A percentile compares a stretch with the other conserved stretches of the same genome.
phyloP scores from a whole-genome alignment of 768 basidiomycete species.

The Crassisporium funariophilum region DNA sequence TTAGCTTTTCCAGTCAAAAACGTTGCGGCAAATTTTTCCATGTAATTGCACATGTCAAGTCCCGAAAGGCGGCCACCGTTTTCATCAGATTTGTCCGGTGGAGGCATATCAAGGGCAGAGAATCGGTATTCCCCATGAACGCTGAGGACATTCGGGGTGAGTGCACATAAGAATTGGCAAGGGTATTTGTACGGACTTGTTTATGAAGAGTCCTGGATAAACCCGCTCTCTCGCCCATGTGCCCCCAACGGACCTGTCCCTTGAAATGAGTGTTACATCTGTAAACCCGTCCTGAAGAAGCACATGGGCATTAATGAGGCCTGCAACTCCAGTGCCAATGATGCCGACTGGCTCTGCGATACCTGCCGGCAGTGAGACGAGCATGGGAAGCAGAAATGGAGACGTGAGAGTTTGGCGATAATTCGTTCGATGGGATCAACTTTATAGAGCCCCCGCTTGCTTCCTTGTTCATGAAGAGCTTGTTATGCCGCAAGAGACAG shows the following conservation, averaged over 20 bases:
- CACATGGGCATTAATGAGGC: conserved; percentile 59
- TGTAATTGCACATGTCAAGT: conserved; percentile 52
- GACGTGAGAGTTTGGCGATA: too few species aligned
- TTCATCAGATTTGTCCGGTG: conserved; percentile 30
- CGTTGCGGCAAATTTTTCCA: conserved; percentile 48
- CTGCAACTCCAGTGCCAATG: conserved; percentile 62
- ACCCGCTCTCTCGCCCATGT: conserved; percentile 59
- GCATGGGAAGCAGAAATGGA: too few species aligned
- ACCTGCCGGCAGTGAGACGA: too few species aligned
- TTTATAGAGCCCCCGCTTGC: too few species aligned
- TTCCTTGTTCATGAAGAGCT: too few species aligned
- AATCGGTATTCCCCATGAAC: conserved; percentile 64
- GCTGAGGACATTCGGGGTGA: conserved; percentile 30
- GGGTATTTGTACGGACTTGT: conserved; percentile 50
- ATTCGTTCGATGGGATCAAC: too few species aligned
- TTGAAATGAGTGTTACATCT: conserved; percentile 54
- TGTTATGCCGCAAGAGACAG: too few species aligned
- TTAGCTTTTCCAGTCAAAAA: conserved; percentile 40
- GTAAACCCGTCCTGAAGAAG: conserved; percentile 60
- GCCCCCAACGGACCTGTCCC: conserved; percentile 57
- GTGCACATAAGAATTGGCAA: background rate
- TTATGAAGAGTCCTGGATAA: conserved; percentile 57
- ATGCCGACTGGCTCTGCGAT: conserved; percentile 43
- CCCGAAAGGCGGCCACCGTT: conserved; percentile 51
- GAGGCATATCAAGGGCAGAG: conserved; percentile 54